Evolutionary conservation across 139 green algal genomes (phyloP).

Genomic region (Chlamydomonas schloesseri): DNA sequence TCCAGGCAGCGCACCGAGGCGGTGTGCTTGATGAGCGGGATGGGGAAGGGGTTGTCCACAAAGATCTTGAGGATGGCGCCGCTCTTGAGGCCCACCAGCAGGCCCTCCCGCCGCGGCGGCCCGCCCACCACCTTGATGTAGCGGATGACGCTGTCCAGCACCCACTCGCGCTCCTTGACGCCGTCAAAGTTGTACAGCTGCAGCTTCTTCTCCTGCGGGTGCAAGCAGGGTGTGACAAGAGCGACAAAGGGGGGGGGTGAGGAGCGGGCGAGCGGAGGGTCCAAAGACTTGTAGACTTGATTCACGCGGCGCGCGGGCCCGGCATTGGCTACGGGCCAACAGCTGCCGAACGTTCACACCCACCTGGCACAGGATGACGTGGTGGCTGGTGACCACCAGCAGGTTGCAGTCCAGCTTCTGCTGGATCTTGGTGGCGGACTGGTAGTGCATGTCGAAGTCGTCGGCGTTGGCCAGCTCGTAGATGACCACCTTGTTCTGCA

Average conservation of each 20-base stretch:
- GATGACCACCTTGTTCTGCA: slow-evolving; percentile 79
- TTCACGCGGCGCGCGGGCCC: too few relatives aligned
- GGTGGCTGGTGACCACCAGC: slow-evolving; percentile 80
- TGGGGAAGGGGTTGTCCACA: slow-evolving; percentile 86
- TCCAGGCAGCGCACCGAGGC: slow-evolving; percentile 73
- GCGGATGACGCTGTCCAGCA: slow-evolving; percentile 80
- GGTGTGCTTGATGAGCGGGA: slow-evolving; percentile 80
- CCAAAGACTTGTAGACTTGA: background rate
- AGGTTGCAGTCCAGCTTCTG: slow-evolving; percentile 88
- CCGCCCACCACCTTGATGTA: slow-evolving; percentile 90
- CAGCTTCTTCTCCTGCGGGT: slow-evolving; percentile 79
- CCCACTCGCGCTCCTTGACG: slow-evolving; percentile 78
- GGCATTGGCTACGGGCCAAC: too few relatives aligned
- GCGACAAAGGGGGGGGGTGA: background rate
- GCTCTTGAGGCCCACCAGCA: slow-evolving; percentile 84
- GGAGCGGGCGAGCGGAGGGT: background rate
- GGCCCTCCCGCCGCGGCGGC: slow-evolving; percentile 69
- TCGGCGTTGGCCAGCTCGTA: slow-evolving; percentile 77
- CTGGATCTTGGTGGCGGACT: slow-evolving; percentile 72
- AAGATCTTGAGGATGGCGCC: slow-evolving; percentile 82
- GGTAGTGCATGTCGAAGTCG: slow-evolving; percentile 77
- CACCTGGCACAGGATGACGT: slow-evolving; percentile 85
- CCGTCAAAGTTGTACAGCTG: slow-evolving; percentile 86
- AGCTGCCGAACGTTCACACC: too few relatives aligned
- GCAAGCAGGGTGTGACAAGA: background rate